Evolutionary conservation across 306 rosid genomes (phyloP), one percentile per base, ranked within the genome.

Genomic region (Dalbergia cochinchinensis): DNA sequence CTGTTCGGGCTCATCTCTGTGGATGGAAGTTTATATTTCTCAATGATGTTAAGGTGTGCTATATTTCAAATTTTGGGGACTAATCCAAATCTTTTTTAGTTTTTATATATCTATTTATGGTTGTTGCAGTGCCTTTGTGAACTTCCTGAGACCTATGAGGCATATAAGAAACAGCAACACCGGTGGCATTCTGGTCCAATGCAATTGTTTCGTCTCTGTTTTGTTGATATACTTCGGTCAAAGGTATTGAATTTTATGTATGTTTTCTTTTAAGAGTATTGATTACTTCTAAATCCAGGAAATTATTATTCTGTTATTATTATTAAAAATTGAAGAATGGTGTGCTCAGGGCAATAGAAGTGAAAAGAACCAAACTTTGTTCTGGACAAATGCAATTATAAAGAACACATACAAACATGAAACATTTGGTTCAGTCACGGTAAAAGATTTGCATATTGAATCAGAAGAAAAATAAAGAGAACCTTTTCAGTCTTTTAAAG

Each of bases 171-270:
- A 80, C 99, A 95, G 87, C 99, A 95, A 71, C 96, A 95, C 74
- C 98, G 97, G 57, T 95, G 99, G 99, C 99, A 95, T 95, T 95
- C 99, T 4, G 99, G 99, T 75, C 99, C 99, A 50, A 95, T 95
- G 99, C 99, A 95, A 79, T 80, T 93, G 88, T 93, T 95, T 75
- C 98, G 98, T 20, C 55, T 93, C 87, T 92, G 97, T 77, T 95
- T 95, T 74, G 33, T 87, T 51, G 99, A 95, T 76, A n/a, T 95
- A 78, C 90, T 95, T 80, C 94, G 92, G 18, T 84, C 99, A 8
- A 95, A 91, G 99, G 99, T 95, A 91, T 71, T 71, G 19, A 70
- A 61, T 82, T 65, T 12, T 48, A 64, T 53, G 13, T 69, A 33
- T 79, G 0, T 12, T 65, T 44, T 10, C 68, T 31, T 76, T 77